These are phyloP conservation scores for Beauveria bassiana DNA, from an alignment of 2,329 filamentous ascomycete genomes.

Conservation along the genomic window DNA sequence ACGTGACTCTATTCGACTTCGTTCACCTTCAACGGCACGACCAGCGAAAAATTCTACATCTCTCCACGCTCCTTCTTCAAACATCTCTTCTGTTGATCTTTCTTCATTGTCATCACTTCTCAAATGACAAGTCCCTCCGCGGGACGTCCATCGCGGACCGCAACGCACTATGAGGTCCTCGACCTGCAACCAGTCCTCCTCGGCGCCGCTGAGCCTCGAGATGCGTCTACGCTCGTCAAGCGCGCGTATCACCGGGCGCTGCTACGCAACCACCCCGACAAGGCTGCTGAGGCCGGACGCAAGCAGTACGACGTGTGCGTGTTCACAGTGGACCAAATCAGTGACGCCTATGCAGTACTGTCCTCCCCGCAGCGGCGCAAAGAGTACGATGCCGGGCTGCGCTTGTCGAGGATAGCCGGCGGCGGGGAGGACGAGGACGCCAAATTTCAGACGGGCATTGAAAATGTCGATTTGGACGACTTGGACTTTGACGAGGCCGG, in stretches of 20 bases:
- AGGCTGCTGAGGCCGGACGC: slow-evolving; percentile 23
- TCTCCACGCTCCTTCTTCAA: neutral
- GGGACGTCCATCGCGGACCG: slow-evolving; percentile 17
- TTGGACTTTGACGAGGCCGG: slow-evolving; percentile 42
- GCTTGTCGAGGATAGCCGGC: slow-evolving; percentile 22
- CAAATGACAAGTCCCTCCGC: slow-evolving; percentile 6
- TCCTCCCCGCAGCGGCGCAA: slow-evolving; percentile 40
- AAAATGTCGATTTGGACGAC: slow-evolving; percentile 59
- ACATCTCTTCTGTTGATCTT: neutral
- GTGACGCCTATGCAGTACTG: slow-evolving; percentile 49
- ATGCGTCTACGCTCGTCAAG: slow-evolving; percentile 44
- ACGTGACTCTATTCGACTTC: slow-evolving; percentile 3
- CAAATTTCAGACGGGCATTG: slow-evolving; percentile 50
- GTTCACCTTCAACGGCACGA: neutral
- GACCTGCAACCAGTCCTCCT: slow-evolving; percentile 43
- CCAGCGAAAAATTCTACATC: neutral
- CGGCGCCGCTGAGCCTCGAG: slow-evolving; percentile 27
- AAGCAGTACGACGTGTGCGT: neutral
- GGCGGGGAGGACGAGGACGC: slow-evolving; percentile 16
- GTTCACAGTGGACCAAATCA: slow-evolving; percentile 57
- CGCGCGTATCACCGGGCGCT: slow-evolving; percentile 58
- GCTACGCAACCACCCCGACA: slow-evolving; percentile 60
- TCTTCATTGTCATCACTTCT: neutral
- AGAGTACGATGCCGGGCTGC: slow-evolving; percentile 47
- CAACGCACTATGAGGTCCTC: slow-evolving; percentile 55